Conservation (phyloP, 108 stramenopile species). For the Nitzschia sp. region DNA sequence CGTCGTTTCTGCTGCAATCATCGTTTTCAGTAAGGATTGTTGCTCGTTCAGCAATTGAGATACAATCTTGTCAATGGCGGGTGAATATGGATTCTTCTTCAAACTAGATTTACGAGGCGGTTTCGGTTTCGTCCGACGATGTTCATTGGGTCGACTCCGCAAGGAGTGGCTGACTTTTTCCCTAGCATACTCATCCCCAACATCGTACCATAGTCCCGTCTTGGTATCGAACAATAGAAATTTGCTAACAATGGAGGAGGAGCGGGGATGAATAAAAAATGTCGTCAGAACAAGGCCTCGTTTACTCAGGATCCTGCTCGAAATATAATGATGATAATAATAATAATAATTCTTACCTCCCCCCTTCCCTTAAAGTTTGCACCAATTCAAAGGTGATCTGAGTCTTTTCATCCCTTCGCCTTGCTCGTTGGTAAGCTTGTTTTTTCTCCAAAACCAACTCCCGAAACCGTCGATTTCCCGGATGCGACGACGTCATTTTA, state of each 20-base stretch:
- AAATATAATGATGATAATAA: neutral
- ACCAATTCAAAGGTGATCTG: constrained; percentile 41
- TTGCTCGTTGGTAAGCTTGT: constrained; percentile 34
- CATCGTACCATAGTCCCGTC: constrained; percentile 42
- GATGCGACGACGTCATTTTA: constrained; percentile 28
- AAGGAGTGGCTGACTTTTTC: constrained; percentile 57
- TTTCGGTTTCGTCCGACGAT: constrained; percentile 6
- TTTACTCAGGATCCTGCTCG: neutral
- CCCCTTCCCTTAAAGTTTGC: constrained; percentile 20
- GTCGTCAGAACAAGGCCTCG: too few relatives aligned
- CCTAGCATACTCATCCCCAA: constrained; percentile 41
- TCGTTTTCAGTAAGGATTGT: constrained; percentile 28
- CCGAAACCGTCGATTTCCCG: constrained; percentile 47
- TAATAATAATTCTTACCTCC: constrained; percentile 13
- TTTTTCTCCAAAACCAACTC: constrained; percentile 27
- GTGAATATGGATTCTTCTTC: constrained; percentile 1
- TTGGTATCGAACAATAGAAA: constrained; percentile 43
- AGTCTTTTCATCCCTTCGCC: constrained; percentile 45
- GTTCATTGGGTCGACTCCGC: constrained; percentile 40
- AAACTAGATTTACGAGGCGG: constrained; percentile 12
- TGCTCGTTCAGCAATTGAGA: constrained; percentile 29
- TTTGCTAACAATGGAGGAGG: constrained; percentile 1
- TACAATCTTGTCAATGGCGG: constrained; percentile 29
- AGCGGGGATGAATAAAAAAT: neutral
- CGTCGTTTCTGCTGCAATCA: constrained; percentile 32